A percentile compares a stretch with the other conserved stretches of the same genome.
phyloP scores from a whole-genome alignment of 352 stramenopile genomes.

The Phytophthora uliginosa region DNA sequence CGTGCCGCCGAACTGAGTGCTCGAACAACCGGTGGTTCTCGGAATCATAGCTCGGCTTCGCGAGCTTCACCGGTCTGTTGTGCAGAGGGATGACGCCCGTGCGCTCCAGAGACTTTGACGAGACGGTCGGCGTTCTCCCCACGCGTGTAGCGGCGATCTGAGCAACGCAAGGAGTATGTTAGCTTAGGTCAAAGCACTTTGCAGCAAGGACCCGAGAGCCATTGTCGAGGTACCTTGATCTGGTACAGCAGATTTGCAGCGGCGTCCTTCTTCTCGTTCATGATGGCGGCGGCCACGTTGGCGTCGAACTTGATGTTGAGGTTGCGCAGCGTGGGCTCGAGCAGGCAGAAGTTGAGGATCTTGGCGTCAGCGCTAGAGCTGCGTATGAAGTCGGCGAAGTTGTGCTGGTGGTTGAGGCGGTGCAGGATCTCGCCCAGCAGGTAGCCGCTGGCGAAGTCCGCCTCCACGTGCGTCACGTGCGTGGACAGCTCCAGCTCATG shows the following conservation, averaged over 20 bases:
- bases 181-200: not conserved
- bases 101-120: constrained; percentile 58
- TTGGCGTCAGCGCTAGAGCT: constrained; percentile 82
- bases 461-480: constrained; percentile 70
- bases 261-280: constrained; percentile 74
- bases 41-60: constrained; percentile 65
- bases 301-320: constrained; percentile 85
- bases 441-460: constrained; percentile 88
- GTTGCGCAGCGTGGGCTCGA: constrained; percentile 81
- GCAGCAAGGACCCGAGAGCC: not conserved
- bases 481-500: constrained; percentile 81
- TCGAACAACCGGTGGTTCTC: constrained; percentile 77
- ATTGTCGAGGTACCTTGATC: constrained; percentile 66
- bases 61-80: constrained; percentile 68
- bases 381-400: constrained; percentile 86
- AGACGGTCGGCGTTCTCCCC: constrained; percentile 57
- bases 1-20: constrained; percentile 69
- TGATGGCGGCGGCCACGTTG: constrained; percentile 79
- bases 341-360: constrained; percentile 91
- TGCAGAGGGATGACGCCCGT: constrained; percentile 62
- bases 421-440: constrained; percentile 88
- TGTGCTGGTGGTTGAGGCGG: constrained; percentile 91
- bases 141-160: constrained; percentile 61
- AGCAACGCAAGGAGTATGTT: constrained; percentile 3
- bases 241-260: constrained; percentile 88